Conservation (phyloP, 2,329 filamentous ascomycete genomes). For the Aquanectria penicillioides region DNA sequence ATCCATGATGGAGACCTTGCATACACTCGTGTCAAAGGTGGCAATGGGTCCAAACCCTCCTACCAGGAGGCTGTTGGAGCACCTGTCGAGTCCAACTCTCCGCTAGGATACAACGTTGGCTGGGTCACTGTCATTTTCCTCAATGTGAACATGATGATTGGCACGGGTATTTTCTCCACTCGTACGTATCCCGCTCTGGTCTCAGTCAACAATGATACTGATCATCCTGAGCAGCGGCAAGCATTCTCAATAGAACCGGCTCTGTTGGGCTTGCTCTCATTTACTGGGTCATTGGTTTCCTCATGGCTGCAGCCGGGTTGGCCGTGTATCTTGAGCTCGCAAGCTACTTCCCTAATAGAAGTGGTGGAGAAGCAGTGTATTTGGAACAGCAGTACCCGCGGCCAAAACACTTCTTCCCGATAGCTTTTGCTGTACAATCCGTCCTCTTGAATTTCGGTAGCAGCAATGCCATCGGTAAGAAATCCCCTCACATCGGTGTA, state of each 20-base stretch:
- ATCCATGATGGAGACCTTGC: conserved; percentile 22
- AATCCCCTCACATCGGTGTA: no score
- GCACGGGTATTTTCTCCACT: conserved; percentile 70
- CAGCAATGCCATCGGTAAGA: conserved; percentile 72
- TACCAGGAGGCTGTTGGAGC: conserved; percentile 71
- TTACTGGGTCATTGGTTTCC: conserved; percentile 71
- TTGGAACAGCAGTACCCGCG: conserved; percentile 74
- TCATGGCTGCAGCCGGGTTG: conserved; percentile 66
- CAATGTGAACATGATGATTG: conserved; percentile 71
- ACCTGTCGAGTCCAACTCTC: conserved; percentile 66
- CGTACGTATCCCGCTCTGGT: conserved; percentile 53
- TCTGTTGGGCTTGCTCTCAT: conserved; percentile 71
- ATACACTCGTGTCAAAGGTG: conserved; percentile 42
- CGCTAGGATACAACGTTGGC: conserved; percentile 67
- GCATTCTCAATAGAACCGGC: conserved; percentile 67
- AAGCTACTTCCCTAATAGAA: conserved; percentile 73
- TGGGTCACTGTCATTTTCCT: conserved; percentile 65
- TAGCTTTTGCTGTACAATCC: conserved; percentile 70
- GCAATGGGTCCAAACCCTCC: conserved; percentile 59
- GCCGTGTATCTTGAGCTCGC: conserved; percentile 71
- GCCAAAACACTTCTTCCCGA: conserved; percentile 71
- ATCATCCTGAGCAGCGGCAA: conserved; percentile 54
- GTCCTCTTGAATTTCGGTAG: conserved; percentile 73
- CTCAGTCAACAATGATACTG: not conserved
- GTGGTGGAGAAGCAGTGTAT: conserved; percentile 73